Percentiles rank a stretch among this genome's conserved stretches.
These are phyloP conservation scores for Coccinonectria pachysandricola DNA, from an alignment of 2,329 filamentous ascomycete genomes.

Conservation along the genomic window DNA sequence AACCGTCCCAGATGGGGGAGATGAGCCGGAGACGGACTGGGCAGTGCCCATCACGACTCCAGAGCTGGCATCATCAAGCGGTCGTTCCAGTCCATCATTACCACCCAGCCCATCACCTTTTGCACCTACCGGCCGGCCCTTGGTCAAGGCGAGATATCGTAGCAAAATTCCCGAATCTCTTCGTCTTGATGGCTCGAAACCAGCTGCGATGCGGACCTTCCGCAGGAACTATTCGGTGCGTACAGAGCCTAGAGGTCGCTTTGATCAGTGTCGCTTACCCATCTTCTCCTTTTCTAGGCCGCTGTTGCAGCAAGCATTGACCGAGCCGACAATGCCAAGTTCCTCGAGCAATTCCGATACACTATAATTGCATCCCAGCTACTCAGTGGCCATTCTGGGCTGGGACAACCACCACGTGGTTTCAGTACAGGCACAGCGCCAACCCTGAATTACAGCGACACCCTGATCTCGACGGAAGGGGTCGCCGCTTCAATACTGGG, in stretches of 20 bases:
- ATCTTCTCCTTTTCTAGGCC: conserved; percentile 46
- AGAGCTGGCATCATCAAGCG: conserved; percentile 19
- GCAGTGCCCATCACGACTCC: conserved; percentile 29
- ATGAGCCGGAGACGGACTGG: conserved; percentile 36
- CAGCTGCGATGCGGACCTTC: conserved; percentile 33
- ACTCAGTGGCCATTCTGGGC: conserved; percentile 57
- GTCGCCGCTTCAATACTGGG: conserved; percentile 36
- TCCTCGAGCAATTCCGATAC: conserved; percentile 89
- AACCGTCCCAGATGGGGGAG: conserved; percentile 34
- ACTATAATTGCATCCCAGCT: conserved; percentile 87
- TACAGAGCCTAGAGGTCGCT: too few relatives aligned
- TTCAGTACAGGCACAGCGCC: conserved; percentile 8
- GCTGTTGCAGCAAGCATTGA: conserved; percentile 64
- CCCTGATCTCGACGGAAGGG: conserved; percentile 32
- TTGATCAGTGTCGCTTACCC: too few relatives aligned
- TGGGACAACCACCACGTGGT: conserved; percentile 21
- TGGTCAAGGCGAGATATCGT: conserved; percentile 44
- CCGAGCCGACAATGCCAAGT: conserved; percentile 69
- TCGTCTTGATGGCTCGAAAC: conserved; percentile 27
- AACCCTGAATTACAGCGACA: conserved; percentile 14
- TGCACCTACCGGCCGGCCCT: conserved; percentile 46
- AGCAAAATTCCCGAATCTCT: conserved; percentile 35
- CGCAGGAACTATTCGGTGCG: conserved; percentile 43
- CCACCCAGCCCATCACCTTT: conserved; percentile 41
- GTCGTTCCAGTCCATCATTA: conserved; percentile 32